Conservation (phyloP, 2,329 filamentous ascomycete genomes). For the Truncatella angustata region DNA sequence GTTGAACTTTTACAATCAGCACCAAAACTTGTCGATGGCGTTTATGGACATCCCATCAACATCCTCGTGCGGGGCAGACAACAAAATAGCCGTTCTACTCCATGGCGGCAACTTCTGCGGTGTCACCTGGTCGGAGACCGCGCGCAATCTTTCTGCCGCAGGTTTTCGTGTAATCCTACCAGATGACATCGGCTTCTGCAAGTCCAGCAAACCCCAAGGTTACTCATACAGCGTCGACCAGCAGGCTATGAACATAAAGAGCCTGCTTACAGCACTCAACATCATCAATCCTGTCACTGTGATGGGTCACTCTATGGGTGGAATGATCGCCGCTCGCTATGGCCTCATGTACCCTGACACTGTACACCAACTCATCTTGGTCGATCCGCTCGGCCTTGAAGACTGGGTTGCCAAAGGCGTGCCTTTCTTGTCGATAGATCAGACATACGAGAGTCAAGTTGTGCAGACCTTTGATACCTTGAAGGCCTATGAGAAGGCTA, state of each 20-base stretch:
- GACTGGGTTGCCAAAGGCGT: slow-evolving; percentile 51
- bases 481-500: slow-evolving; percentile 42
- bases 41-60: slow-evolving; percentile 47
- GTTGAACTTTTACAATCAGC: slow-evolving; percentile 47
- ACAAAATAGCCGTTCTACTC: slow-evolving; percentile 45
- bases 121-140: slow-evolving; percentile 49
- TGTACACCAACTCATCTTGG: slow-evolving; percentile 43
- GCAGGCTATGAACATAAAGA: slow-evolving; percentile 48
- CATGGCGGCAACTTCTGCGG: slow-evolving; percentile 59
- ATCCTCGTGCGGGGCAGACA: slow-evolving; percentile 32
- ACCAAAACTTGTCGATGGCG: slow-evolving; percentile 49
- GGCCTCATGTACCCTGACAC: slow-evolving; percentile 46
- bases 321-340: slow-evolving; percentile 52
- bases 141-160: slow-evolving; percentile 34
- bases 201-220: slow-evolving; percentile 47
- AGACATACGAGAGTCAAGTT: slow-evolving; percentile 34
- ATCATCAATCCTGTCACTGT: slow-evolving; percentile 40
- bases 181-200: slow-evolving; percentile 58
- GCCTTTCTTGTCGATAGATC: slow-evolving; percentile 43
- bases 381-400: slow-evolving; percentile 53
- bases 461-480: slow-evolving; percentile 42
- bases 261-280: slow-evolving; percentile 42
- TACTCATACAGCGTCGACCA: slow-evolving; percentile 55
- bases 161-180: slow-evolving; percentile 53
- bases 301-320: slow-evolving; percentile 55